Base-by-base conservation (phyloP, 257 asterid species). In the Capsicum chinense region DNA sequence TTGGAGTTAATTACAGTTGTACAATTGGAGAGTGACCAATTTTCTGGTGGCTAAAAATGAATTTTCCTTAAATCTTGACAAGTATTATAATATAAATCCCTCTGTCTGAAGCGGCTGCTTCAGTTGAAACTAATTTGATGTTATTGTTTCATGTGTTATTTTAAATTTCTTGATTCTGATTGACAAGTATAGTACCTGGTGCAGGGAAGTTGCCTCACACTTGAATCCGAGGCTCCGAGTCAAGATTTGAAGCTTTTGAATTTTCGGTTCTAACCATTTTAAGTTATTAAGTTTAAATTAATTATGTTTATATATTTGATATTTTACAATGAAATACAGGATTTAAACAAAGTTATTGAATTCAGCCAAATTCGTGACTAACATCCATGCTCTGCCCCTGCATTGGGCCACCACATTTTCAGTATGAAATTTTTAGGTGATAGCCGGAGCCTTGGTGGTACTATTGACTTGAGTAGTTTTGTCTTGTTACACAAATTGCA, bases 31-130 rank as follows among this genome's bases (percentile, higher is more conserved):
- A 62, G 47, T 47, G 50, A 60, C 62, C 74, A 15, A 80, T 14
- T 52, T 81, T 62, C 1, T 81, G 84, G 47, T 62, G 84, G 48
- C 84, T 12, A 48, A 81, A 21, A 13, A 21, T 81, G 19, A 2
- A 3, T 76, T 68, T 16, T 9, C 33, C 33, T 7, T 81, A 13
- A 9, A 44, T 62, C 21, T 81, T 42, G 58, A 42, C 60, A 16
- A 21, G 14, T 21, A 42, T 52, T 81, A 16, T 17, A 73, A 3
- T 66, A 19, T 81, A 35, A 35, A 50, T 13, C 14, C 14, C 3
- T 9, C 5, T 81, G 33, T 47, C 19, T 3, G 48, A 7, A 48
- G 84, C 3, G 84, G 56, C 66, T 64, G 54, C 84, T 26, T 13
- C 1, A 50, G 59, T 67, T 54, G 50, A 26, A 81, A 64, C 3